Conservation (phyloP, 2,329 filamentous ascomycete species). For the Aspergillus alliaceus region DNA sequence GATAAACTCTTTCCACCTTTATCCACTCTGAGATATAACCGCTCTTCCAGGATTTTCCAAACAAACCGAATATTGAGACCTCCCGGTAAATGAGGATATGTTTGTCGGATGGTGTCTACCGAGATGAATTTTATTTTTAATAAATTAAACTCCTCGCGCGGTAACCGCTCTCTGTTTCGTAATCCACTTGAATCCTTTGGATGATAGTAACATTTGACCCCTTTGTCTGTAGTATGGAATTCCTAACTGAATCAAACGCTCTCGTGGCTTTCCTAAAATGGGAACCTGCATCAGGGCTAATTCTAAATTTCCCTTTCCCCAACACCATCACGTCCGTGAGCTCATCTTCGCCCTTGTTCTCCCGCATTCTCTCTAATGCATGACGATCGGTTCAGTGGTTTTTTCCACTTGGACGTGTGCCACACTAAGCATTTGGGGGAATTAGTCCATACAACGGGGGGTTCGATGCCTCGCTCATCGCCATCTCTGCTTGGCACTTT, state of each 20-base stretch:
- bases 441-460: background rate
- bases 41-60: background rate
- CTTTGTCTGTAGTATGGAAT: background rate
- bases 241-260: background rate
- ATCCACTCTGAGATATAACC: too few relatives aligned
- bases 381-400: slow-evolving; percentile 17
- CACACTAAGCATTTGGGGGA: background rate
- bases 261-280: slow-evolving; percentile 5
- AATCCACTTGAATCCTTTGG: background rate
- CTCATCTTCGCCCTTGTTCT: slow-evolving; percentile 6
- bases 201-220: background rate
- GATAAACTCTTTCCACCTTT: background rate
- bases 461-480: background rate
- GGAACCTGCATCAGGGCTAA: slow-evolving; percentile 6
- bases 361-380: slow-evolving; percentile 14
- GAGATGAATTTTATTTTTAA: background rate
- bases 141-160: slow-evolving; percentile 7
- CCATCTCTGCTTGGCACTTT: slow-evolving; percentile 5
- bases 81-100: background rate
- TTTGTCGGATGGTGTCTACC: background rate
- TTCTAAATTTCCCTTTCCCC: slow-evolving; percentile 5
- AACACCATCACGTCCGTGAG: background rate
- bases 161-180: slow-evolving; percentile 10
- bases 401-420: slow-evolving; percentile 8
- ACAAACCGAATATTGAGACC: background rate